Conservation (phyloP, 2,329 filamentous ascomycete genomes). For the Aureobasidium melanogenum region DNA sequence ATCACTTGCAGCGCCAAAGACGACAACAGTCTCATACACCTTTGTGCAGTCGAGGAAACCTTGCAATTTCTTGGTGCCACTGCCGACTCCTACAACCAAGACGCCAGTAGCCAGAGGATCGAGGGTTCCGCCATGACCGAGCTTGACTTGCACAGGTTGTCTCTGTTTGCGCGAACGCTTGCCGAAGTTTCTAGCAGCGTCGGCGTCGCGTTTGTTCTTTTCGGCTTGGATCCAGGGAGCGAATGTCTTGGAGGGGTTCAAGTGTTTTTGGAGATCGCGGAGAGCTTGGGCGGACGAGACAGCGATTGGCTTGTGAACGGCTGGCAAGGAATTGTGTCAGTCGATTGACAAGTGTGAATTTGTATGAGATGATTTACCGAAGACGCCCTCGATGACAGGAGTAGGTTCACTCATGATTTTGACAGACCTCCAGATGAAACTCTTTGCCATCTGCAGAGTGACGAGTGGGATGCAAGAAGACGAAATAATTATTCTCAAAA, state of each 20-base stretch:
- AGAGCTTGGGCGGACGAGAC: constrained; percentile 86
- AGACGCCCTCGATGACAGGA: constrained; percentile 48
- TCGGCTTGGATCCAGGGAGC: constrained; percentile 64
- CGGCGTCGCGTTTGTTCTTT: constrained; percentile 44
- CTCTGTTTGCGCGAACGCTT: constrained; percentile 47
- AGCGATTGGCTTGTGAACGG: constrained; percentile 84
- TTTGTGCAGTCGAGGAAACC: constrained; percentile 84
- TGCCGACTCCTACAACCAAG: constrained; percentile 78
- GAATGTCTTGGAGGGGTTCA: constrained; percentile 75
- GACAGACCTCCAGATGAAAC: constrained; percentile 17
- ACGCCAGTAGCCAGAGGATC: constrained; percentile 92
- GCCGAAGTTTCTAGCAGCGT: constrained; percentile 51
- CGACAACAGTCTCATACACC: constrained; percentile 77
- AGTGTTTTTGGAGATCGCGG: constrained; percentile 74
- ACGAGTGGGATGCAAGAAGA: background rate
- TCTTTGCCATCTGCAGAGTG: constrained; percentile 1
- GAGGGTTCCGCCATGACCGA: constrained; percentile 91
- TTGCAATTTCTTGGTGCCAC: constrained; percentile 73
- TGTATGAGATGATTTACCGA: constrained; percentile 36
- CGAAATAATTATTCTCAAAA: background rate
- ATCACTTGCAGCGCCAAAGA: constrained; percentile 90
- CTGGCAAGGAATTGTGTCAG: constrained; percentile 37
- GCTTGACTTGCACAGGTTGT: constrained; percentile 66
- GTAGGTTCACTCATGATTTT: constrained; percentile 16
- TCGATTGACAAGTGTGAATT: background rate